Evolutionary conservation across 1,284 basidiomycete species (phyloP).

Genomic region (Moesziomyces aphidis): DNA sequence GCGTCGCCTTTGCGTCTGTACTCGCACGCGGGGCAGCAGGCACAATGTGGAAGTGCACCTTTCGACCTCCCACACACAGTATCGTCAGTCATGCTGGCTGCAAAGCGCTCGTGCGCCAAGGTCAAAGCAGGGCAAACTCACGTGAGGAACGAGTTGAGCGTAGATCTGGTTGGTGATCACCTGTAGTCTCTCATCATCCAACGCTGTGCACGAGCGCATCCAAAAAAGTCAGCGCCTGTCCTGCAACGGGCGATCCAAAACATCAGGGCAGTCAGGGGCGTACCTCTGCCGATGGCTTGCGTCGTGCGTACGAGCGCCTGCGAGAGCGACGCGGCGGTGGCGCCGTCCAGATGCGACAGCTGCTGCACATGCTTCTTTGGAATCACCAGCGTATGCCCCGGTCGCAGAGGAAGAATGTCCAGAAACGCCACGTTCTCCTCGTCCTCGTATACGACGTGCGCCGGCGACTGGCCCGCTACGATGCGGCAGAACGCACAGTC

Average conservation of each 20-base stretch:
- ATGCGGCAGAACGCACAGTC: constrained; percentile 50
- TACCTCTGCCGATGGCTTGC: constrained; percentile 41
- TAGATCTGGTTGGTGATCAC: constrained; percentile 74
- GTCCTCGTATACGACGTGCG: constrained; percentile 66
- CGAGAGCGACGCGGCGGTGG: constrained; percentile 32
- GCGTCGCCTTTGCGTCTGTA: constrained; percentile 6
- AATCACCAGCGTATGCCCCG: constrained; percentile 66
- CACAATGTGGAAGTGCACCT: constrained; percentile 84
- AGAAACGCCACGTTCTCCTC: constrained; percentile 78
- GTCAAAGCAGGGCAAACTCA: constrained; percentile 66
- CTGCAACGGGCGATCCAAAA: background rate
- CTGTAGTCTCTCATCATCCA: constrained; percentile 57
- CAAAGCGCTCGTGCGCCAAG: background rate
- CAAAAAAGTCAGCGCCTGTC: background rate
- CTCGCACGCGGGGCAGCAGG: constrained; percentile 74
- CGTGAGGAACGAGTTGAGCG: constrained; percentile 82
- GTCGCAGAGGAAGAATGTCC: constrained; percentile 78
- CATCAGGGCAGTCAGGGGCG: constrained; percentile 1
- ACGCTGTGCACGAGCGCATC: constrained; percentile 13
- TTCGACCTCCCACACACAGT: constrained; percentile 56
- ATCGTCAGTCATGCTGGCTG: background rate
- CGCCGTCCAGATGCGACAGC: constrained; percentile 16
- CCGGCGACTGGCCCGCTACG: constrained; percentile 15
- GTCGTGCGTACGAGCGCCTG: constrained; percentile 41
- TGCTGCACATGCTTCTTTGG: constrained; percentile 44